Evolutionary conservation across 345 rosid species (phyloP).

Genomic region (Rhodomyrtus tomentosa): DNA sequence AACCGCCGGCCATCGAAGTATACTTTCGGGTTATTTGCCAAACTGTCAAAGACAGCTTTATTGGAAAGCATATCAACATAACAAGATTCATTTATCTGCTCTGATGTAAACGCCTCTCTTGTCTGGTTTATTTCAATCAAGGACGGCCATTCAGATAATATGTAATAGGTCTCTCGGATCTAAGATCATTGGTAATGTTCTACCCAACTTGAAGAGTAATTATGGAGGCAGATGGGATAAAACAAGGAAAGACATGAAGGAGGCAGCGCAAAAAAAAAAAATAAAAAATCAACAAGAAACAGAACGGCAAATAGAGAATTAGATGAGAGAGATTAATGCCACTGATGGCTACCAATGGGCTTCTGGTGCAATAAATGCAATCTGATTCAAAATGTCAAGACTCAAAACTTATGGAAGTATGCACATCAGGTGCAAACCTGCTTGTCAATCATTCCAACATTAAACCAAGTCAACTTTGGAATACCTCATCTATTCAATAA

Average conservation of each 20-base stretch:
- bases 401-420: background rate
- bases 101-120: conserved; percentile 57
- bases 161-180: background rate
- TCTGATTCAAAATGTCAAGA: no score
- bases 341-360: background rate
- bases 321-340: background rate
- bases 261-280: background rate
- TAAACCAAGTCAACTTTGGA: background rate
- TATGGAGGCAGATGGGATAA: background rate
- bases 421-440: background rate
- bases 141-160: background rate
- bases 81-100: conserved; percentile 64
- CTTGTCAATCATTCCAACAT: background rate
- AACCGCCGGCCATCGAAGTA: conserved; percentile 62
- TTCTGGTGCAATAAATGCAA: background rate
- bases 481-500: background rate
- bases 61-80: conserved; percentile 58
- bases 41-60: conserved; percentile 73
- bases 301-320: background rate
- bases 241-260: background rate
- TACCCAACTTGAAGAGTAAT: background rate
- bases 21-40: conserved; percentile 65
- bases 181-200: background rate
- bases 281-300: no score
- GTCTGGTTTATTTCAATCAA: conserved; percentile 19